A percentile compares a stretch with the other conserved stretches of the same genome.
Conservation (phyloP, 495 filamentous ascomycete species). For the Trichoderma virens region DNA sequence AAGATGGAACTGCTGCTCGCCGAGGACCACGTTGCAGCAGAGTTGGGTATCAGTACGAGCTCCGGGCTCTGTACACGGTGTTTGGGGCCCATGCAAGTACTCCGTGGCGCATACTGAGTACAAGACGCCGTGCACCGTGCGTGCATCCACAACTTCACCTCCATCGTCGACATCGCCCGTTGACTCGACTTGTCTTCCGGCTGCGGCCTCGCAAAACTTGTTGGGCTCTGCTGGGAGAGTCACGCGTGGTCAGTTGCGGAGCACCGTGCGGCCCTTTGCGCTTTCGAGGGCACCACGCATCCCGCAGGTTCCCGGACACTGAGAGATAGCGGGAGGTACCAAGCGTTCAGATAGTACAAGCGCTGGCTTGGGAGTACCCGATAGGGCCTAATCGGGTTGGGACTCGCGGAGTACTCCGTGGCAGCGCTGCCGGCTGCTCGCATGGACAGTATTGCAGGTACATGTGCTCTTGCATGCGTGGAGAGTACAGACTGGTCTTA, state of each 20-base stretch:
- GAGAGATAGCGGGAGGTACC: not conserved
- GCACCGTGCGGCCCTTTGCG: not conserved
- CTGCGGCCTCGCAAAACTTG: too few species aligned
- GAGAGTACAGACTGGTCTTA: too few species aligned
- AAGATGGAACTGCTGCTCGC: too few species aligned
- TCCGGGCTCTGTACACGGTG: not conserved
- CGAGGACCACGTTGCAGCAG: not conserved
- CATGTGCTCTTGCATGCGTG: too few species aligned
- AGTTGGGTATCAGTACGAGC: not conserved
- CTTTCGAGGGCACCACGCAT: not conserved
- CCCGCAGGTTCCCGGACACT: not conserved
- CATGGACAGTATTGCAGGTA: too few species aligned
- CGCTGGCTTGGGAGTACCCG: not conserved
- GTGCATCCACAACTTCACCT: too few species aligned
- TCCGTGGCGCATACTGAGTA: conserved; percentile 5
- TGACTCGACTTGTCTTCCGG: too few species aligned
- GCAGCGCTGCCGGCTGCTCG: too few species aligned
- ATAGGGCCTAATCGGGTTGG: too few species aligned
- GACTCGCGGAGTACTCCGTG: too few species aligned
- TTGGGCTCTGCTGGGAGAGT: not conserved
- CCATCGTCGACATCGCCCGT: too few species aligned
- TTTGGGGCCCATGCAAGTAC: conserved; percentile 2
- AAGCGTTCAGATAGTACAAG: not conserved
- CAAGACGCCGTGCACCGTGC: not conserved
- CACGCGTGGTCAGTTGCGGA: conserved; percentile 6